These are phyloP conservation scores for Pythium utonaiense DNA, from an alignment of 352 stramenopile species.

Conservation along the genomic window DNA sequence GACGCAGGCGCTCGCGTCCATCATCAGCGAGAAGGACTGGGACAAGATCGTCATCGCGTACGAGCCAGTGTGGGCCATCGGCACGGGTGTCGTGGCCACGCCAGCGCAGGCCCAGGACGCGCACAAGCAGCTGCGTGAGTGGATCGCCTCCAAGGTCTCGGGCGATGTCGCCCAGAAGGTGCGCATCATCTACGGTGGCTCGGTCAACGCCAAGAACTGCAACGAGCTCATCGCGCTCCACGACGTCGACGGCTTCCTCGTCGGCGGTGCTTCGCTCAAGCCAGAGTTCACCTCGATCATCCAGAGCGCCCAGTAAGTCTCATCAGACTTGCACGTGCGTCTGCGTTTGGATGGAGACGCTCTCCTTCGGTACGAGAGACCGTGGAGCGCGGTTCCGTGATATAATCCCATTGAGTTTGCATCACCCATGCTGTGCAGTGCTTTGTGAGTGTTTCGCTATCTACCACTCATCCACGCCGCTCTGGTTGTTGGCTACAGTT, in stretches of 20 bases:
- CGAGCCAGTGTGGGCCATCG: slow-evolving; percentile 97
- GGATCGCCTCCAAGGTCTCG: slow-evolving; percentile 71
- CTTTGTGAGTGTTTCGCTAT: no score
- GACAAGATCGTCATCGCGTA: slow-evolving; percentile 93
- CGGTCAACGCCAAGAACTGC: slow-evolving; percentile 91
- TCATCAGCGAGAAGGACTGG: slow-evolving; percentile 84
- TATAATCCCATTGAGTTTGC: neutral
- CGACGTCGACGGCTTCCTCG: slow-evolving; percentile 92
- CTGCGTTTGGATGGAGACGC: neutral
- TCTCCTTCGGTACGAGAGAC: neutral
- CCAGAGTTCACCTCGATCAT: slow-evolving; percentile 90
- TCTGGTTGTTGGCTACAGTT: neutral
- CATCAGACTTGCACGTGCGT: neutral
- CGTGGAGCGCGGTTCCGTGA: neutral
- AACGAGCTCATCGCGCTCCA: slow-evolving; percentile 82
- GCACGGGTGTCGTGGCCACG: slow-evolving; percentile 95
- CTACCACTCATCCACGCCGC: neutral
- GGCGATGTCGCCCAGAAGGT: slow-evolving; percentile 56
- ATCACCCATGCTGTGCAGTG: neutral
- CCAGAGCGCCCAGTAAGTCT: slow-evolving; percentile 54
- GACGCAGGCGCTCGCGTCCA: slow-evolving; percentile 88
- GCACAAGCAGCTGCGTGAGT: slow-evolving; percentile 84
- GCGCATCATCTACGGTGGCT: slow-evolving; percentile 92
- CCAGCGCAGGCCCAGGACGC: slow-evolving; percentile 93
- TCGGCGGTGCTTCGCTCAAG: slow-evolving; percentile 92